A percentile compares a stretch with the other conserved stretches of the same genome.
These are phyloP conservation scores for Botrytis squamosa DNA, from an alignment of 2,329 filamentous ascomycete species.

Conservation along the genomic window DNA sequence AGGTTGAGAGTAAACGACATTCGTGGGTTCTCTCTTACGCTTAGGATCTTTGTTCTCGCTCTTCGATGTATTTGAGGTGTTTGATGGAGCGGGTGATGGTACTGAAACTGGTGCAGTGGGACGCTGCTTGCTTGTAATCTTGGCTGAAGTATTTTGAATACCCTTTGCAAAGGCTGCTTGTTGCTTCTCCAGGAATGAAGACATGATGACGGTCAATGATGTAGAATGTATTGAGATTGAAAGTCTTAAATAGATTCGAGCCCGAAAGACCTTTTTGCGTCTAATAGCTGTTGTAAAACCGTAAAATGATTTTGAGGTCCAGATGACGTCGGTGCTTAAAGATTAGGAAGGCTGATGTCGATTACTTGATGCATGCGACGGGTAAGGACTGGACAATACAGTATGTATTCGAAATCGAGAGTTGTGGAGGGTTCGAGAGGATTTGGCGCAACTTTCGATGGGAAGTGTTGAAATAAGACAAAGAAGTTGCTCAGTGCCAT, in stretches of 20 bases:
- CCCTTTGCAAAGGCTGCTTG: conserved; percentile 61
- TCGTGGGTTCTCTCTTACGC: conserved; percentile 55
- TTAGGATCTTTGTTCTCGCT: conserved; percentile 58
- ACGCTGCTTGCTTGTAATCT: conserved; percentile 55
- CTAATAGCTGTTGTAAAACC: not conserved
- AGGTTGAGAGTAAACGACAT: conserved; percentile 73
- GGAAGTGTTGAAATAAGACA: not conserved
- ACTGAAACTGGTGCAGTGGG: conserved; percentile 53
- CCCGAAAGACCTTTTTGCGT: not conserved
- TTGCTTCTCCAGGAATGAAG: conserved; percentile 62
- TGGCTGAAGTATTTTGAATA: conserved; percentile 62
- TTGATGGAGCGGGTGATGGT: conserved; percentile 62
- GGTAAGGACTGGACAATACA: not conserved
- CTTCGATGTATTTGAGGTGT: conserved; percentile 51
- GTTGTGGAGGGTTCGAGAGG: not conserved
- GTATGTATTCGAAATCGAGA: not conserved
- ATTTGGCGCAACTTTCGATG: not conserved
- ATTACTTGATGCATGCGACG: not conserved
- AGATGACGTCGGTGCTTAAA: not conserved
- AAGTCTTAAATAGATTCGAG: not conserved
- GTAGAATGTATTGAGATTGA: not conserved
- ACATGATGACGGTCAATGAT: conserved; percentile 47
- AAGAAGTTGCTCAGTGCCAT: not conserved
- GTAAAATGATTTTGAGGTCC: not conserved
- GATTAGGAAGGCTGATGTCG: not conserved